Evolutionary conservation across 2,329 filamentous ascomycete genomes (phyloP), one percentile per base, ranked within the genome.

Genomic region (Aspergillus neoniger): DNA sequence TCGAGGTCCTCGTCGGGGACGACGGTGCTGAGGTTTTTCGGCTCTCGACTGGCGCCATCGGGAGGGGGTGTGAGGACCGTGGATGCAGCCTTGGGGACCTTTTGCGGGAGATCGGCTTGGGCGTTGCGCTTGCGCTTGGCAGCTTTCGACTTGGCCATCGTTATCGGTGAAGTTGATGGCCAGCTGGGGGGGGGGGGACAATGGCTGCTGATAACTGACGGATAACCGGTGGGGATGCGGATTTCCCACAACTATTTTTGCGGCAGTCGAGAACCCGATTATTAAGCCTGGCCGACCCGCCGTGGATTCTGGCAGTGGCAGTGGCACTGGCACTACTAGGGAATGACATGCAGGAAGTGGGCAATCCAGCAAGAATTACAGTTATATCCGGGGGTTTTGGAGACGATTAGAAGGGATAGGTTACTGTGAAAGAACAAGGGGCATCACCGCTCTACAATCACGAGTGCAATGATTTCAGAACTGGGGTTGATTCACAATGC

Each of bases 1-100:
- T 89, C 88, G 57, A 91, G 80, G 63, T 91, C 88, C 65, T 89
- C 87, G 15, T 81, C 79, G 2, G 68, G 60, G 39, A 73, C 64
- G 17, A 73, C 57, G 2, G 67, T 67, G 15, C 66, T 63, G 10
- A 73, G 64, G 44, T 70, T 65, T 53, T 68, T 72, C 2, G 70
- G 68, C 43, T 73, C 70, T 17, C 58, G 51, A 10, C 48, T 61
- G n/a, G 61, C 49, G 50, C 61, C 65, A 65, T 73, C 70, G 10
- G 69, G 69, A 43, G 70, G 70, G 5, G 70, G 69, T 3, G 69
- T 68, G 5, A 66, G 57, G 2, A 58, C 64, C 1, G 32, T 36
- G 5, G 64, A 28, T 15, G 50, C 48, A 38, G 68, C 43, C 39
- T 72, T 73, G 6, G 66, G 41, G 5, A 64, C 14, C 57, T 73